A percentile compares a stretch with the other conserved stretches of the same genome.
Evolutionary conservation across 192 early-diverging fungal genomes (phyloP).

Genomic region (Glomus cerebriforme): DNA sequence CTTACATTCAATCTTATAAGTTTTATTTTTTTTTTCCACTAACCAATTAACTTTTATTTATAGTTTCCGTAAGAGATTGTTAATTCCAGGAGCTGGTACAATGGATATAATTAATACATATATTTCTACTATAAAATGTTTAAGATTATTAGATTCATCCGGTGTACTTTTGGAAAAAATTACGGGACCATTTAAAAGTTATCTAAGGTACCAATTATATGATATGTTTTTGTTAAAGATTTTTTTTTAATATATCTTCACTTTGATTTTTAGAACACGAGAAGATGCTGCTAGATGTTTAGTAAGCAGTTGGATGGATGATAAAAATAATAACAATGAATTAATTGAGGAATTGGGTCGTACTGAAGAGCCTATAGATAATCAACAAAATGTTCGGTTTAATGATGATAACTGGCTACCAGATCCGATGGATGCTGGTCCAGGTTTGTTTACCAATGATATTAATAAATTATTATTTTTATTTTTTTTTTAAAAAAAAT

Average conservation of each 20-base stretch:
- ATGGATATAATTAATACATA: slow-evolving; percentile 70
- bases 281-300: slow-evolving; percentile 70
- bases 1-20: background rate
- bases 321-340: slow-evolving; percentile 49
- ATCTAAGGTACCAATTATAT: slow-evolving; percentile 46
- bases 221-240: background rate
- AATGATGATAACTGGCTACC: slow-evolving; percentile 58
- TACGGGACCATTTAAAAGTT: slow-evolving; percentile 57
- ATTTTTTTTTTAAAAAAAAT: too few relatives aligned
- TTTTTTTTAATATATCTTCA: background rate
- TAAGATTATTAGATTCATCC: slow-evolving; percentile 69
- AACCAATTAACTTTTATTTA: background rate
- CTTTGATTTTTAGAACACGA: slow-evolving; percentile 44
- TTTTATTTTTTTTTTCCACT: background rate
- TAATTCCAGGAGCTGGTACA: slow-evolving; percentile 76
- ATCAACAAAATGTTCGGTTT: slow-evolving; percentile 55
- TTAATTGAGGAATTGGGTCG: slow-evolving; percentile 50
- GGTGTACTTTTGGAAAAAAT: slow-evolving; percentile 66
- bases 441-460: slow-evolving; percentile 35
- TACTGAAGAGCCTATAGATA: slow-evolving; percentile 37
- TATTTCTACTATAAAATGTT: slow-evolving; percentile 67
- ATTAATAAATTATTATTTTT: too few relatives aligned
- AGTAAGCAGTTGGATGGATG: slow-evolving; percentile 65
- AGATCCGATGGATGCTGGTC: slow-evolving; percentile 61
- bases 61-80: slow-evolving; percentile 56